phyloP scores from a whole-genome alignment of 345 rosid genomes.

The Sisymbrium irio region DNA sequence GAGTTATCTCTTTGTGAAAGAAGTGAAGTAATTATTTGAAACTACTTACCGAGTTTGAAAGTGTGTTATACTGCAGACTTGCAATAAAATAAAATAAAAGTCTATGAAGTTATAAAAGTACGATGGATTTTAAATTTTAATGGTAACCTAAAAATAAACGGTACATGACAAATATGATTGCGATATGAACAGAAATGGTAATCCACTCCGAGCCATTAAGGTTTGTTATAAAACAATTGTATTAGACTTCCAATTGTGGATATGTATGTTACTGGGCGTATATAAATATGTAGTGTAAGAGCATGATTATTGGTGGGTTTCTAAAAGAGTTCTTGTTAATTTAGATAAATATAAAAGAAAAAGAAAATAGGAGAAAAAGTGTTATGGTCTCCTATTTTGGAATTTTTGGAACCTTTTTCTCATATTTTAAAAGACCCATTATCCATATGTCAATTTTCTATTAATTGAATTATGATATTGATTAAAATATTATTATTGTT shows the following conservation, averaged over 20 bases:
- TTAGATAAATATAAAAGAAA: no score
- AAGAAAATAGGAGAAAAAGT: no score
- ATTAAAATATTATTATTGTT: no score
- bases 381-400: no score
- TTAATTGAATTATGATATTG: no score
- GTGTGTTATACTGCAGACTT: background rate
- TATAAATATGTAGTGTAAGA: background rate
- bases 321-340: no score
- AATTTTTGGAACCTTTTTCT: no score
- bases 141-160: background rate
- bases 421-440: no score
- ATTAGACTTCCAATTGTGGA: background rate
- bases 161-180: background rate
- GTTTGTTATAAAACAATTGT: background rate
- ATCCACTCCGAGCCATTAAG: background rate
- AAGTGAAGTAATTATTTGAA: background rate
- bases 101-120: background rate
- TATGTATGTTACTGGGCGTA: background rate
- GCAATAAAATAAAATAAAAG: no score
- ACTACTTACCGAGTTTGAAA: no score
- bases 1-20: background rate
- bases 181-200: background rate
- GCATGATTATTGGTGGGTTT: no score
- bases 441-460: no score
- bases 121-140: background rate